Conservation (phyloP, 2,329 filamentous ascomycete species). For the Scedosporium aurantiacum region DNA sequence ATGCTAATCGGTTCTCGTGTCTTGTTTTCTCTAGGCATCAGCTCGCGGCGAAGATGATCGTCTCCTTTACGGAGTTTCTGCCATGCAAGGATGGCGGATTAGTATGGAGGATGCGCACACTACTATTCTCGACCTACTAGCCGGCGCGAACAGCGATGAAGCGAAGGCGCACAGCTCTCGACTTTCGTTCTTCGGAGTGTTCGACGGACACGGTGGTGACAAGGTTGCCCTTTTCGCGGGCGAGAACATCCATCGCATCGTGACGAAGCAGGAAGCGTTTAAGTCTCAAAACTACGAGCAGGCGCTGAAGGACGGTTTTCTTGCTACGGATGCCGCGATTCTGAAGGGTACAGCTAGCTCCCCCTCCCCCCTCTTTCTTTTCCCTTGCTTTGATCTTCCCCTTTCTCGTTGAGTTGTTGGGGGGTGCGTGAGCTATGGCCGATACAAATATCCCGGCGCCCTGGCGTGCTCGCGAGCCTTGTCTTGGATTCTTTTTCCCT, state of each 20-base stretch:
- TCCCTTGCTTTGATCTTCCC: not conserved
- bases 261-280: conserved; percentile 90
- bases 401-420: not conserved
- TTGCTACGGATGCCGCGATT: conserved; percentile 92
- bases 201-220: conserved; percentile 94
- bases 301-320: conserved; percentile 91
- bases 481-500: not conserved
- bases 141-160: conserved; percentile 25
- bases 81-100: conserved; percentile 99
- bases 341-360: conserved; percentile 60
- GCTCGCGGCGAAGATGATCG: conserved; percentile 85
- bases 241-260: conserved; percentile 85
- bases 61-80: conserved; percentile 85
- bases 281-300: conserved; percentile 86
- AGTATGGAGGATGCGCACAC: conserved; percentile 99
- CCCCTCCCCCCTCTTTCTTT: not conserved
- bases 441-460: not conserved
- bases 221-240: conserved; percentile 91
- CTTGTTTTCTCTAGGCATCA: conserved; percentile 54
- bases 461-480: not conserved
- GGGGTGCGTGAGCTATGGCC: too few relatives aligned
- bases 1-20: conserved; percentile 1
- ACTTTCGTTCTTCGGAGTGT: conserved; percentile 94
- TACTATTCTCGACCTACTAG: conserved; percentile 73
- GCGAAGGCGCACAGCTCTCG: conserved; percentile 55